A percentile compares a stretch with the other conserved stretches of the same genome.
Evolutionary conservation across 2,329 filamentous ascomycete species (phyloP).

Genomic region (Cyphellophora attinorum): DNA sequence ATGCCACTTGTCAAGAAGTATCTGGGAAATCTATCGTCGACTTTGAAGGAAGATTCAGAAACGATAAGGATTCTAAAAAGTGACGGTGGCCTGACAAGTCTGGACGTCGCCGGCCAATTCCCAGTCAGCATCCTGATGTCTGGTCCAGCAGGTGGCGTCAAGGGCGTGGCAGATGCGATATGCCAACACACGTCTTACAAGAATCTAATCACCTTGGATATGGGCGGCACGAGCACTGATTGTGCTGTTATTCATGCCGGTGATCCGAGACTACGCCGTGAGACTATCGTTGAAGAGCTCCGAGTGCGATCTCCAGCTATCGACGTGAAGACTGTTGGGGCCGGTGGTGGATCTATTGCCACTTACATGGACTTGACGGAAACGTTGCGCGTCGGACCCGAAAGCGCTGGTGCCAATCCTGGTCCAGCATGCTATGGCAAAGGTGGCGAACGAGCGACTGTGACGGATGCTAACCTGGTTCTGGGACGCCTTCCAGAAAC

Average conservation of each 20-base stretch:
- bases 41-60: slow-evolving; percentile 31
- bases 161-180: slow-evolving; percentile 37
- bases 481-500: slow-evolving; percentile 39
- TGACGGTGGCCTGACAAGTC: slow-evolving; percentile 38
- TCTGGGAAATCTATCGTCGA: slow-evolving; percentile 29
- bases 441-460: slow-evolving; percentile 36
- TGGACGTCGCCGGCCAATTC: slow-evolving; percentile 34
- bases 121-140: slow-evolving; percentile 43
- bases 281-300: slow-evolving; percentile 35
- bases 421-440: slow-evolving; percentile 42
- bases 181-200: slow-evolving; percentile 32
- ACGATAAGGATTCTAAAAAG: slow-evolving; percentile 41
- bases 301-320: slow-evolving; percentile 34
- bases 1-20: slow-evolving; percentile 40
- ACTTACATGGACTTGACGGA: slow-evolving; percentile 38
- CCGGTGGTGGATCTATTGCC: slow-evolving; percentile 41
- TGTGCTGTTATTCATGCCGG: slow-evolving; percentile 36
- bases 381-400: slow-evolving; percentile 41
- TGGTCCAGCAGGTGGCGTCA: slow-evolving; percentile 41
- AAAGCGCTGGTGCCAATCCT: slow-evolving; percentile 39
- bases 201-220: slow-evolving; percentile 41
- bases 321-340: slow-evolving; percentile 40
- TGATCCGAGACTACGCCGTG: slow-evolving; percentile 34
- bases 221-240: slow-evolving; percentile 43
- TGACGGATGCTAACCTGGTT: slow-evolving; percentile 40